These are phyloP conservation scores for Rubroboletus pulcherrimus DNA, from an alignment of 768 basidiomycete genomes.

Conservation along the genomic window DNA sequence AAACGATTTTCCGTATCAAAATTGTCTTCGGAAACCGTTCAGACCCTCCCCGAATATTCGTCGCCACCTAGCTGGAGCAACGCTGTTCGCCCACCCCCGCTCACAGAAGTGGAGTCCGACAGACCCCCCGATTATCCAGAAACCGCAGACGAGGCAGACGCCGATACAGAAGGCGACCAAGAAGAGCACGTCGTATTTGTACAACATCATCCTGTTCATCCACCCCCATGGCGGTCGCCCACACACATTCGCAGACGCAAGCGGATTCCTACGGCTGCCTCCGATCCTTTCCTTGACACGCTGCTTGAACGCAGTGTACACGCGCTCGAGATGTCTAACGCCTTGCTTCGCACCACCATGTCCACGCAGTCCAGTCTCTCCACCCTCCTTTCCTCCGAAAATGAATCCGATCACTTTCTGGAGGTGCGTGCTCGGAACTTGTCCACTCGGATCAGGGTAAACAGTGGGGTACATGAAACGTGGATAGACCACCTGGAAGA, in stretches of 20 bases:
- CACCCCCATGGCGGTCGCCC: constrained; percentile 34
- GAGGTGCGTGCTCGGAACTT: constrained; percentile 50
- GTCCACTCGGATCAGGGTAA: constrained; percentile 48
- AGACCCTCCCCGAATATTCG: constrained; percentile 63
- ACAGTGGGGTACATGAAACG: constrained; percentile 41
- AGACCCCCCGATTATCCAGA: constrained; percentile 73
- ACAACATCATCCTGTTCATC: constrained; percentile 27
- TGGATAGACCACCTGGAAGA: constrained; percentile 71
- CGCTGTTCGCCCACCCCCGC: constrained; percentile 15
- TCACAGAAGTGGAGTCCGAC: constrained; percentile 42
- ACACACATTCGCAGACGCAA: constrained; percentile 25
- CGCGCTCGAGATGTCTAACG: constrained; percentile 83
- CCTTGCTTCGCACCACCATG: constrained; percentile 71
- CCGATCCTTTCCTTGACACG: constrained; percentile 68
- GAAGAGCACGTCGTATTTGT: constrained; percentile 20
- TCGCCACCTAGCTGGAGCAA: constrained; percentile 32
- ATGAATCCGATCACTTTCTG: constrained; percentile 41
- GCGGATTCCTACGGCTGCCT: constrained; percentile 21
- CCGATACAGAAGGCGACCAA: constrained; percentile 49
- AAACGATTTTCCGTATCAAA: constrained; percentile 55
- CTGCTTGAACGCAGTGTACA: constrained; percentile 78
- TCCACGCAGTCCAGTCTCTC: constrained; percentile 59
- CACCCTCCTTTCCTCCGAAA: constrained; percentile 46
- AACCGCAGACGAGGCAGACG: constrained; percentile 74
- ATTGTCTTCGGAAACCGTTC: constrained; percentile 63